Evolutionary conservation across 768 basidiomycete species (phyloP).

Genomic region (Tulasnella sp.): DNA sequence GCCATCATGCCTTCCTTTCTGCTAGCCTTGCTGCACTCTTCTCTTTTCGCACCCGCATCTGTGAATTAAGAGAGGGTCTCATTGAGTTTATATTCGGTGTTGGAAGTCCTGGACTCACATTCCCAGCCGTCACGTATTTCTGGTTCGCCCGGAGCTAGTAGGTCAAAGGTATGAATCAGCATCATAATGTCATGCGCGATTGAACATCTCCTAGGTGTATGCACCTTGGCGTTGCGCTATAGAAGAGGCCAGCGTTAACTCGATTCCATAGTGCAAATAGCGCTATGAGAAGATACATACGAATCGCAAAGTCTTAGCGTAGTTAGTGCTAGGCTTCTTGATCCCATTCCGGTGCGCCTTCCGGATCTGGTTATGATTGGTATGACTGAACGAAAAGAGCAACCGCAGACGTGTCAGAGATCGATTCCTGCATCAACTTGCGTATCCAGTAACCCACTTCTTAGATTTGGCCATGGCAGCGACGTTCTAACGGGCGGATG

Average conservation of each 20-base stretch:
- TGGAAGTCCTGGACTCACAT: conserved; percentile 39
- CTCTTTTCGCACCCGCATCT: conserved; percentile 13
- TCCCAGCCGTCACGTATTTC: conserved; percentile 58
- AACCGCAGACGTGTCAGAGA: conserved; percentile 9
- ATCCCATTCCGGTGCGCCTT: conserved; percentile 94
- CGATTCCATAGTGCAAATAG: too few relatives aligned
- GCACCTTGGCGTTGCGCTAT: conserved; percentile 9
- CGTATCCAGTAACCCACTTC: conserved; percentile 49
- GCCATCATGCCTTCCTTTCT: not conserved
- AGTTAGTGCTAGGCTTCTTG: conserved; percentile 64
- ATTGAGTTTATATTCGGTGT: conserved; percentile 9
- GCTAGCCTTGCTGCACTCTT: conserved; percentile 6
- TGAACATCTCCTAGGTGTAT: not conserved
- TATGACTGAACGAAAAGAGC: conserved; percentile 44
- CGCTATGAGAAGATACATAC: conserved; percentile 42
- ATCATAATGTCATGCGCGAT: too few relatives aligned
- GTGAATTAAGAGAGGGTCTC: conserved; percentile 24
- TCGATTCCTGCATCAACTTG: conserved; percentile 14
- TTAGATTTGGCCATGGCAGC: conserved; percentile 90
- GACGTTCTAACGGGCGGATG: not conserved
- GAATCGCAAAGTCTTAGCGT: conserved; percentile 78
- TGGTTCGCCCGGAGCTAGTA: conserved; percentile 78
- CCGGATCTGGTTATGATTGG: conserved; percentile 79
- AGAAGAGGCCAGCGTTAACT: not conserved
- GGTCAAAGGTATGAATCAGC: too few relatives aligned